A percentile compares a stretch with the other conserved stretches of the same genome.
Evolutionary conservation across 2,329 filamentous ascomycete genomes (phyloP).

Genomic region (Sporothrix pseudoabietina): DNA sequence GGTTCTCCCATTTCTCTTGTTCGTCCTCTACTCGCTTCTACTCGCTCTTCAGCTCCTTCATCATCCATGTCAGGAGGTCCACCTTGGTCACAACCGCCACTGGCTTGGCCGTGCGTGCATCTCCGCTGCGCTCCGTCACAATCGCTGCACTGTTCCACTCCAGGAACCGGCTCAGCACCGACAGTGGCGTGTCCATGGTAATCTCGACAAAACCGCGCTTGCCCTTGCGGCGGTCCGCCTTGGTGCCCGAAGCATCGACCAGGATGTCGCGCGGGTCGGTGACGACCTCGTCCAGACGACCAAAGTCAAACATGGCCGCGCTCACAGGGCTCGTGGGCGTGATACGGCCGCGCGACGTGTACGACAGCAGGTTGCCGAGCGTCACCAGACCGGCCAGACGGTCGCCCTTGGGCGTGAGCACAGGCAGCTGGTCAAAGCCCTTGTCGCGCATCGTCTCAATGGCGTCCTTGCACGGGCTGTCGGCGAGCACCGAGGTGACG

Average conservation of each 20-base stretch:
- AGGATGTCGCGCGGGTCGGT: constrained; percentile 77
- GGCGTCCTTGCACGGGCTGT: constrained; percentile 76
- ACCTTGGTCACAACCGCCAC: constrained; percentile 95
- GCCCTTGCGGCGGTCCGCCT: constrained; percentile 36
- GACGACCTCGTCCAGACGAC: constrained; percentile 80
- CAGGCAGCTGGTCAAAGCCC: constrained; percentile 95
- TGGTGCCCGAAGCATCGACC: constrained; percentile 26
- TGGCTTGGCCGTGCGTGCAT: constrained; percentile 67
- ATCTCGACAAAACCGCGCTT: constrained; percentile 88
- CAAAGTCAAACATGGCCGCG: constrained; percentile 97
- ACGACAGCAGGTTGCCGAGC: constrained; percentile 88
- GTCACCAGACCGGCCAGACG: constrained; percentile 91
- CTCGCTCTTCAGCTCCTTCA: constrained; percentile 59
- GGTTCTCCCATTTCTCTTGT: neutral
- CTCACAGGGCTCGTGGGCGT: constrained; percentile 71
- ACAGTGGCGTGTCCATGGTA: constrained; percentile 83
- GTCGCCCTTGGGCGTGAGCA: constrained; percentile 68
- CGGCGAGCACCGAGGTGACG: constrained; percentile 77
- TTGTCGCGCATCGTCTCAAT: constrained; percentile 98
- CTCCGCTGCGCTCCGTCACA: constrained; percentile 73
- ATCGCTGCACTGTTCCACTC: constrained; percentile 98
- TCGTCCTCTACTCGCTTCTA: constrained; percentile 20
- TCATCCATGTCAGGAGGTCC: constrained; percentile 88
- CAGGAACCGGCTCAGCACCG: constrained; percentile 85
- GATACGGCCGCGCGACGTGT: constrained; percentile 82